A percentile compares a stretch with the other conserved stretches of the same genome.
Conservation (phyloP, 768 basidiomycete species). For the Suillus clintonianus region DNA sequence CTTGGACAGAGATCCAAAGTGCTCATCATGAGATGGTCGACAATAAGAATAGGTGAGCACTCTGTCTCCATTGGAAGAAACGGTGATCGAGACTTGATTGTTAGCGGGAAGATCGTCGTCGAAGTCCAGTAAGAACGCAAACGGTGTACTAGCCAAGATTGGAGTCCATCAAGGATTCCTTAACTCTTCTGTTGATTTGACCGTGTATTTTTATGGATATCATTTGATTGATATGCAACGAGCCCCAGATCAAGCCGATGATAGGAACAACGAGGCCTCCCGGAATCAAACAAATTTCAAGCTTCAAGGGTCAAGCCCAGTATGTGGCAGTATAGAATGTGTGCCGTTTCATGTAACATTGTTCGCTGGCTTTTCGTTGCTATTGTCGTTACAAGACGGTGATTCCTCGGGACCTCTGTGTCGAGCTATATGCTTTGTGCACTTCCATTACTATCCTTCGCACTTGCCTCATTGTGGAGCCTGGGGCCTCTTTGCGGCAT, state of each 20-base stretch:
- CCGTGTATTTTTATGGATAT: not conserved
- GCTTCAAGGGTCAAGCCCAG: not conserved
- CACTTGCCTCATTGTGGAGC: constrained; percentile 7
- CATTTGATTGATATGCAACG: not conserved
- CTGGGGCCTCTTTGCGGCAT: constrained; percentile 11
- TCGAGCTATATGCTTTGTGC: constrained; percentile 11
- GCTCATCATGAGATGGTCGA: constrained; percentile 86
- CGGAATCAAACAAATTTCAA: not conserved
- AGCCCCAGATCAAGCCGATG: not conserved
- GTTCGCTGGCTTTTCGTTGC: not conserved
- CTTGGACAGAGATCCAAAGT: constrained; percentile 75
- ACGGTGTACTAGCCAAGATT: not conserved
- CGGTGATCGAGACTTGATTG: not conserved
- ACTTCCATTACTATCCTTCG: constrained; percentile 15
- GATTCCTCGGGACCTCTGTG: constrained; percentile 14
- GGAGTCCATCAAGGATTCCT: not conserved
- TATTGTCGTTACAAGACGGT: not conserved
- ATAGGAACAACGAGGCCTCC: not conserved
- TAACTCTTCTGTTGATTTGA: not conserved
- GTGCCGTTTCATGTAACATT: not conserved
- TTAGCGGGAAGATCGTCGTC: constrained; percentile 35
- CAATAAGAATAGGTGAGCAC: constrained; percentile 54
- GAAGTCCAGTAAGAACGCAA: constrained; percentile 14
- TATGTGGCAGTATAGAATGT: too few species aligned
- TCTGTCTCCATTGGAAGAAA: not conserved